These are phyloP conservation scores for Hericium coralloides DNA, from an alignment of 768 basidiomycete species.

Conservation along the genomic window DNA sequence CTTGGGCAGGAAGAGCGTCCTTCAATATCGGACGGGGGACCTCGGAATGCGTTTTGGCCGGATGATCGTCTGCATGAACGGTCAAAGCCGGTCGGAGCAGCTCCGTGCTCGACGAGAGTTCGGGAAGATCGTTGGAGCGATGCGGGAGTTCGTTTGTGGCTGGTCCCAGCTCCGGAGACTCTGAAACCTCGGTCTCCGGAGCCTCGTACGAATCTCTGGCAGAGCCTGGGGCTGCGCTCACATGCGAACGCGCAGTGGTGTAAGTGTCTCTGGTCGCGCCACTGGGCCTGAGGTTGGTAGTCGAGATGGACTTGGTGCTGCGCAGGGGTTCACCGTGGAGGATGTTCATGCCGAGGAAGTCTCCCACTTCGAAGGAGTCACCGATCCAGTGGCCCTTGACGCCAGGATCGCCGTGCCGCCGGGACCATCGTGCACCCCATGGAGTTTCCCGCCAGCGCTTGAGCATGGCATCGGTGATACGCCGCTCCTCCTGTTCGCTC, in stretches of 20 bases:
- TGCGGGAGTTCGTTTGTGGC: background rate
- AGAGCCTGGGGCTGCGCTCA: constrained; percentile 8
- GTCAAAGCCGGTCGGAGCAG: background rate
- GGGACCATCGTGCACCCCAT: constrained; percentile 38
- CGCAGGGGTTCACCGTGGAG: constrained; percentile 28
- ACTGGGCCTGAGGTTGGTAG: background rate
- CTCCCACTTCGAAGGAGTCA: constrained; percentile 68
- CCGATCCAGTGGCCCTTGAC: constrained; percentile 28
- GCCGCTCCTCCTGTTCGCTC: constrained; percentile 45
- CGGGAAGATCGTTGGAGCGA: background rate
- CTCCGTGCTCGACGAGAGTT: background rate
- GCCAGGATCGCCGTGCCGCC: constrained; percentile 19
- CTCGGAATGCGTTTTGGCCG: background rate
- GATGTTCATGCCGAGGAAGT: constrained; percentile 62
- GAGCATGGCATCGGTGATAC: constrained; percentile 47
- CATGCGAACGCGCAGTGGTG: constrained; percentile 21
- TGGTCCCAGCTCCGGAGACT: background rate
- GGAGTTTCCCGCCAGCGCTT: constrained; percentile 57
- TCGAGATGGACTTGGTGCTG: background rate
- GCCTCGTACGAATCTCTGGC: background rate
- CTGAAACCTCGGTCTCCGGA: constrained; percentile 6
- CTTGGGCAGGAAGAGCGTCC: background rate
- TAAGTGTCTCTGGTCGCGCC: constrained; percentile 18
- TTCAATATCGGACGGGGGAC: background rate
- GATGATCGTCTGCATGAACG: background rate